Conservation (phyloP, 2,329 filamentous ascomycete genomes). For the Talaromyces piceae region DNA sequence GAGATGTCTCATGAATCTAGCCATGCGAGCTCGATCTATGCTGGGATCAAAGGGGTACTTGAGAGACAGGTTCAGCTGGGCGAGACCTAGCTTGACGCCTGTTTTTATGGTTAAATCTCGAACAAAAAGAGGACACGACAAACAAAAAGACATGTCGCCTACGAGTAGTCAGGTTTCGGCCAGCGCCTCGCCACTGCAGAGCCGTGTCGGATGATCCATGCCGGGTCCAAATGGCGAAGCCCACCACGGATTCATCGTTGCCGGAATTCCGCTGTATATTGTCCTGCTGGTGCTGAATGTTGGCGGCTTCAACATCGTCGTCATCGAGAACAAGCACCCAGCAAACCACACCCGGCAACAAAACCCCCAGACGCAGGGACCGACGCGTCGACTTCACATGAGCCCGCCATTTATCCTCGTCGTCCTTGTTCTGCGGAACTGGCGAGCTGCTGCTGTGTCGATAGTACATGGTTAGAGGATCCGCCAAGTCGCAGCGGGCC, state of each 20-base stretch:
- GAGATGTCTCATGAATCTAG: neutral
- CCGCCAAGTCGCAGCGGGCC: conserved; percentile 9
- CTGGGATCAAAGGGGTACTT: conserved; percentile 10
- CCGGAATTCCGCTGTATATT: neutral
- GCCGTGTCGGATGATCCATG: conserved; percentile 1
- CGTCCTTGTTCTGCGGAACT: neutral
- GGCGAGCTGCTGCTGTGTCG: neutral
- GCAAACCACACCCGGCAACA: conserved; percentile 3
- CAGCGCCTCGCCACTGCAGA: conserved; percentile 3
- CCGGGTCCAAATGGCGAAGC: conserved; percentile 9
- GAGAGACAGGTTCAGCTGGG: conserved; percentile 1
- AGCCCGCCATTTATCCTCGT: conserved; percentile 3
- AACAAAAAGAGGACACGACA: neutral
- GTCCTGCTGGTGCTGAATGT: neutral
- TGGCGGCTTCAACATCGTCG: neutral
- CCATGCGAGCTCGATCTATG: conserved; percentile 8
- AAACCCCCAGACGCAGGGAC: conserved; percentile 1
- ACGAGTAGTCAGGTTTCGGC: conserved; percentile 1
- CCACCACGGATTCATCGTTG: neutral
- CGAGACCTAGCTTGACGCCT: conserved; percentile 1
- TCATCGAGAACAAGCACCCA: conserved; percentile 3
- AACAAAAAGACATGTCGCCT: neutral
- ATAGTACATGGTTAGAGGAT: conserved; percentile 9
- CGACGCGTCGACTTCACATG: conserved; percentile 3
- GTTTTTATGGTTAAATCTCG: neutral